Evolutionary conservation across 371 early-diverging fungal genomes (phyloP).

Genomic region (Haplosporangium sp.): DNA sequence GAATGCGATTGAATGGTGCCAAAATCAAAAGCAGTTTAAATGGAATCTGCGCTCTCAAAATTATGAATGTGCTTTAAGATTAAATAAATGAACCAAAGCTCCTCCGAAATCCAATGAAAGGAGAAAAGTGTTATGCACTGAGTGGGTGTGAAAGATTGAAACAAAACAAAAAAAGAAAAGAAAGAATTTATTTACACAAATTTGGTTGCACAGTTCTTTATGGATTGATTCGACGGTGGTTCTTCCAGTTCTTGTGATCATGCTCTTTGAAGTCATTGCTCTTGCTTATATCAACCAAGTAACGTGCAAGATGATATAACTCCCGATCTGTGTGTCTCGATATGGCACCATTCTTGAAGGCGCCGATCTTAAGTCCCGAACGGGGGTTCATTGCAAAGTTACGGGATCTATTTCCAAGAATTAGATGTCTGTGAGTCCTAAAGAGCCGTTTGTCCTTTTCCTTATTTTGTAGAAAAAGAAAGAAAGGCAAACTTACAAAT

Average conservation of each 20-base stretch:
- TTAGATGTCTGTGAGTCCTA: background rate
- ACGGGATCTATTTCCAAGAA: slow-evolving; percentile 35
- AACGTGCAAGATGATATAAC: slow-evolving; percentile 61
- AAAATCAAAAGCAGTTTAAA: background rate
- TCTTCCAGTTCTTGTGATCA: slow-evolving; percentile 63
- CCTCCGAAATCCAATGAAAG: too few species aligned
- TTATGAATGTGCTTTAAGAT: background rate
- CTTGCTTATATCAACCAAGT: slow-evolving; percentile 61
- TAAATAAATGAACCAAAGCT: background rate
- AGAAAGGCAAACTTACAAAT: slow-evolving; percentile 51
- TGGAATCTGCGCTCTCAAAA: too few species aligned
- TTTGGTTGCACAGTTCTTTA: slow-evolving; percentile 3
- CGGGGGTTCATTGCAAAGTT: slow-evolving; percentile 67
- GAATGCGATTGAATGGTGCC: background rate
- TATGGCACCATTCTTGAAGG: slow-evolving; percentile 65
- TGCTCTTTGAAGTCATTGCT: slow-evolving; percentile 59
- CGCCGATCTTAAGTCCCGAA: slow-evolving; percentile 68
- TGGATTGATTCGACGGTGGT: slow-evolving; percentile 23
- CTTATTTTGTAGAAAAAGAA: background rate
- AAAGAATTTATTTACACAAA: background rate
- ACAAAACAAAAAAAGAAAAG: too few species aligned
- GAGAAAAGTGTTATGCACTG: too few species aligned
- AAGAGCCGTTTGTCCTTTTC: background rate
- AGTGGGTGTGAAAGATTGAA: too few species aligned
- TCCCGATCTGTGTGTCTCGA: slow-evolving; percentile 61